Percentiles rank a stretch among this genome's conserved stretches.
These are phyloP conservation scores for Spathaspora sp. DNA, from an alignment of 1,139 yeast species.

Conservation along the genomic window DNA sequence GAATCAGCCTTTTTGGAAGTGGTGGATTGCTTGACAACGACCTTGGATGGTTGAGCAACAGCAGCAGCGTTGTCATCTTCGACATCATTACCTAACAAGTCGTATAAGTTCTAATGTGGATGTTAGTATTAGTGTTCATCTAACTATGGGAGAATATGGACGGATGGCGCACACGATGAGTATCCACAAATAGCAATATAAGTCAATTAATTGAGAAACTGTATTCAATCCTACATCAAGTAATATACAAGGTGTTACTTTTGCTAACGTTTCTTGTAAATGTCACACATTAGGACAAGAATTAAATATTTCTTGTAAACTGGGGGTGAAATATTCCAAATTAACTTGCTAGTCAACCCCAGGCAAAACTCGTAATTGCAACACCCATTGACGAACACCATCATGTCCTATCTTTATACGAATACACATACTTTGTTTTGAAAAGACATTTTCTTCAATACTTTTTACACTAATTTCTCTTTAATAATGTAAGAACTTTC, in stretches of 20 bases:
- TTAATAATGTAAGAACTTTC: not conserved
- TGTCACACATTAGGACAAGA: too few relatives aligned
- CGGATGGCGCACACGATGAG: not conserved
- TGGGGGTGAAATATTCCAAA: not conserved
- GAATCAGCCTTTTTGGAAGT: conserved; percentile 87
- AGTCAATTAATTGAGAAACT: not conserved
- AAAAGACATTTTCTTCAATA: conserved; percentile 37
- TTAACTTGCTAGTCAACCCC: not conserved
- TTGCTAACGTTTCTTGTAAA: not conserved
- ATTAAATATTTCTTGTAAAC: too few relatives aligned
- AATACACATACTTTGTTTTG: conserved; percentile 49
- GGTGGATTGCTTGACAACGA: conserved; percentile 78
- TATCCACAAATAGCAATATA: not conserved
- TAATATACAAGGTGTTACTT: not conserved
- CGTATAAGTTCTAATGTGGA: conserved; percentile 41
- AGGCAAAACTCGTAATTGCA: not conserved
- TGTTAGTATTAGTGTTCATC: conserved; percentile 18
- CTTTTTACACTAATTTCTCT: conserved; percentile 9
- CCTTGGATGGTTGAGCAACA: conserved; percentile 56
- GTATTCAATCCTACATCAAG: not conserved
- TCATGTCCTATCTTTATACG: not conserved
- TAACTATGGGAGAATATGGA: not conserved
- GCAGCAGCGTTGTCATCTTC: conserved; percentile 57
- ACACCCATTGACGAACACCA: too few relatives aligned
- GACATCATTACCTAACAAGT: conserved; percentile 72